phyloP scores from a whole-genome alignment of 176 grass and related monocot genomes.

The Phyllostachys edulis region DNA sequence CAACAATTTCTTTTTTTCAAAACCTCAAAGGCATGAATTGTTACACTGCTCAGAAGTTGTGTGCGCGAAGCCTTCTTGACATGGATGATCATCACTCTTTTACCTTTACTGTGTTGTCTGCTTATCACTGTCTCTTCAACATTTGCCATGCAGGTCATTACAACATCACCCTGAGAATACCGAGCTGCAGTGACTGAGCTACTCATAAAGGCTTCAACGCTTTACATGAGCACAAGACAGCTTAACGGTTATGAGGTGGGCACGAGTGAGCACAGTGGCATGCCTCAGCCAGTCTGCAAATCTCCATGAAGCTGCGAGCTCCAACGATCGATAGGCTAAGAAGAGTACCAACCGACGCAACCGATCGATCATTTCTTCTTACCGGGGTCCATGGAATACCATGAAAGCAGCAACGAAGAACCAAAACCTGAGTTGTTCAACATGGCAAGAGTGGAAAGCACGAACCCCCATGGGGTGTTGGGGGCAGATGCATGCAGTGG shows the following conservation, averaged over 20 bases:
- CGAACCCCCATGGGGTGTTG: constrained; percentile 61
- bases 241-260: constrained; percentile 18
- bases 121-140: not conserved
- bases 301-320: constrained; percentile 27
- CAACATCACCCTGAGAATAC: constrained; percentile 77
- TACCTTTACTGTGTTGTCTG: not conserved
- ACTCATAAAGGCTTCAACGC: constrained; percentile 48
- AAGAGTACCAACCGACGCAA: constrained; percentile 33
- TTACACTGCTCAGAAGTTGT: not conserved
- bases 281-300: constrained; percentile 10
- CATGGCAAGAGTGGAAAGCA: constrained; percentile 43
- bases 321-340: constrained; percentile 23
- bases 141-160: constrained; percentile 64
- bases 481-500: too few relatives aligned
- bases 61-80: not conserved
- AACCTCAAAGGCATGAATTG: not conserved
- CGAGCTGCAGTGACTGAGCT: constrained; percentile 58
- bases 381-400: constrained; percentile 71
- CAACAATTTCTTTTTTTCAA: not conserved
- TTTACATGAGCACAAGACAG: constrained; percentile 51
- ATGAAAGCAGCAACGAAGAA: constrained; percentile 51
- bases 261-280: constrained; percentile 19
- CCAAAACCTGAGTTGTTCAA: constrained; percentile 50
- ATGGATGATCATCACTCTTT: constrained; percentile 4
- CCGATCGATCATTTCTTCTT: constrained; percentile 48